Evolutionary conservation across 352 stramenopile genomes (phyloP).

Genomic region (Pythium pyrilobum): DNA sequence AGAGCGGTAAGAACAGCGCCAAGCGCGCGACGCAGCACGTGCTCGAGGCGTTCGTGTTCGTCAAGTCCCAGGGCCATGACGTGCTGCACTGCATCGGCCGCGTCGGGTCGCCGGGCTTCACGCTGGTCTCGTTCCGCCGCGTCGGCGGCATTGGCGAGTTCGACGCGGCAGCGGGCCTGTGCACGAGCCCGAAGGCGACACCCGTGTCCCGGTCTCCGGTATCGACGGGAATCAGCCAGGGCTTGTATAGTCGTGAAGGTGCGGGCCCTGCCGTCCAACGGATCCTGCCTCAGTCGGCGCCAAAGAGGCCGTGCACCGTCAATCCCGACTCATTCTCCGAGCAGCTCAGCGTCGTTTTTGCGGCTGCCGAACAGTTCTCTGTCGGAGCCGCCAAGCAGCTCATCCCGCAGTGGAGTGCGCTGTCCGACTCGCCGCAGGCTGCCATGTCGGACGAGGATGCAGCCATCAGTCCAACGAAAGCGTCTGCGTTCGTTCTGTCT

Average conservation of each 20-base stretch:
- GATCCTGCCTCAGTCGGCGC: no score
- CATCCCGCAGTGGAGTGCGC: not conserved
- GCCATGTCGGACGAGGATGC: no score
- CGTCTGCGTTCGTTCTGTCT: no score
- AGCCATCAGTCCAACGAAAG: no score
- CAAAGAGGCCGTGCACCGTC: no score
- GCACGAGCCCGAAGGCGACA: not conserved
- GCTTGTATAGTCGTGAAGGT: no score
- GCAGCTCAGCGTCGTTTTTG: not conserved
- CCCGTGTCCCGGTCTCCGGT: no score
- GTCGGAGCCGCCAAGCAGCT: not conserved
- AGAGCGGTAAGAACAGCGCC: constrained; percentile 9
- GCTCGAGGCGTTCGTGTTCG: constrained; percentile 11
- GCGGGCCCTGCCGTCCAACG: no score
- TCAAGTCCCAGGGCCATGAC: not conserved
- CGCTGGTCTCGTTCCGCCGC: constrained; percentile 9
- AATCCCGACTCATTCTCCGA: no score
- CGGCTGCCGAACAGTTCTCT: not conserved
- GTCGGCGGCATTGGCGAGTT: not conserved
- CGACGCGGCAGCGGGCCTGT: no score
- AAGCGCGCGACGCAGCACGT: constrained; percentile 16
- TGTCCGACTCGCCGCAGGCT: no score
- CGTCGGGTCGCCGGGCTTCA: constrained; percentile 6
- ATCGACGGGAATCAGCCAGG: no score
- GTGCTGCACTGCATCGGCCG: not conserved